Evolutionary conservation across 305 asterid species (phyloP).

Genomic region (Fraxinus greggii): DNA sequence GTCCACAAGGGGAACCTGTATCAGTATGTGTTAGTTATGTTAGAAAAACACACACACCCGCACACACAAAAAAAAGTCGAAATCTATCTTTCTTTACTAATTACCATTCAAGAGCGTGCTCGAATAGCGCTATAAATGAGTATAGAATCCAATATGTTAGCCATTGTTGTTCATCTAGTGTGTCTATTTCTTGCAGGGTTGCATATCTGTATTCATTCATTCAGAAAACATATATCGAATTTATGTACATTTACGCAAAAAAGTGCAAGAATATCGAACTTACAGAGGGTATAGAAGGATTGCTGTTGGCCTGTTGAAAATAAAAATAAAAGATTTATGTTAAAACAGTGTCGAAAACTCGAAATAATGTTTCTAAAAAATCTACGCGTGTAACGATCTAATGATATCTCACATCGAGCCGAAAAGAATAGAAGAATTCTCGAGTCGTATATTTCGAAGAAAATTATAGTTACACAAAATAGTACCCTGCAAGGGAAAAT

Average conservation of each 20-base stretch:
- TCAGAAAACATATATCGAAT: background rate
- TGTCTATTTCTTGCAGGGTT: slow-evolving; percentile 79
- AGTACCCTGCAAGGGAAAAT: slow-evolving; percentile 69
- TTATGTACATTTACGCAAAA: background rate
- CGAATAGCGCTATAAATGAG: slow-evolving; percentile 69
- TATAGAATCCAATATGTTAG: slow-evolving; percentile 90
- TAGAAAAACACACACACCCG: background rate
- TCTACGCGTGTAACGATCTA: background rate
- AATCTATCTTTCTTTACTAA: background rate
- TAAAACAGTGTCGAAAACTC: background rate
- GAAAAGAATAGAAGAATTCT: background rate
- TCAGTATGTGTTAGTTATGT: slow-evolving; percentile 25
- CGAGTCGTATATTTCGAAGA: background rate
- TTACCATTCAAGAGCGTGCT: slow-evolving; percentile 89
- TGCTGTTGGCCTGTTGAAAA: slow-evolving; percentile 63
- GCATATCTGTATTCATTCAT: slow-evolving; percentile 60
- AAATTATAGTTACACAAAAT: background rate
- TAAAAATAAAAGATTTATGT: slow-evolving; percentile 2
- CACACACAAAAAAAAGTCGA: background rate
- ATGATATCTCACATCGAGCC: background rate
- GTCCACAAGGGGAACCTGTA: slow-evolving; percentile 90
- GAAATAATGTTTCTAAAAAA: background rate
- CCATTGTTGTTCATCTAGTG: slow-evolving; percentile 92
- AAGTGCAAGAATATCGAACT: slow-evolving; percentile 29
- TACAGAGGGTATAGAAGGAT: slow-evolving; percentile 91